Evolutionary conservation across 2,329 filamentous ascomycete species (phyloP).

Genomic region (Aspergillus ruber): DNA sequence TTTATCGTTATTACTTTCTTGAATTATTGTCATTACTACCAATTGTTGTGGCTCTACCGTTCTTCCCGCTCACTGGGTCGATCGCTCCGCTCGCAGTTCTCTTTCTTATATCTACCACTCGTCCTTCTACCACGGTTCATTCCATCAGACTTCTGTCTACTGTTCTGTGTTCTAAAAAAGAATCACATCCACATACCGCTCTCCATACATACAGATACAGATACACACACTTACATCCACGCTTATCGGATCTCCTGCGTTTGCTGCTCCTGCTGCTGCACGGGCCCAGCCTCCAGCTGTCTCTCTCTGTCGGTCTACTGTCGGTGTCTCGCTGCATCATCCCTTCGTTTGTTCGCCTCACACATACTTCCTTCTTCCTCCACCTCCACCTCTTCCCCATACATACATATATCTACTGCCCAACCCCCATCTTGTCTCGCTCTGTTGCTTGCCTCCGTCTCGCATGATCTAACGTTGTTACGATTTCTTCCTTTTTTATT

Average conservation of each 20-base stretch:
- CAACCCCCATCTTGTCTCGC: background rate
- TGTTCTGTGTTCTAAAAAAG: background rate
- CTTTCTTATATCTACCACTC: background rate
- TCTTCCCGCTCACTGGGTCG: background rate
- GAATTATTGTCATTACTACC: background rate
- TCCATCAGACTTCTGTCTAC: background rate
- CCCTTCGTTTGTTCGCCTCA: slow-evolving; percentile 1
- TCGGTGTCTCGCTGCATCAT: background rate
- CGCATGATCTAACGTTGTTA: background rate
- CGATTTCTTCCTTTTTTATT: background rate
- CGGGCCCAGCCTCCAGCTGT: background rate
- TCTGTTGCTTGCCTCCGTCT: background rate
- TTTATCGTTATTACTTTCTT: background rate
- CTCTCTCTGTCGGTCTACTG: background rate
- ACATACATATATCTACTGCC: background rate
- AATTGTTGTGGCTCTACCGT: background rate
- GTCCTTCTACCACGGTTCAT: background rate
- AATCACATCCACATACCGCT: background rate
- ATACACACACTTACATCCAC: background rate
- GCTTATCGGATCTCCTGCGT: background rate
- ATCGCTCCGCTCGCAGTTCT: background rate
- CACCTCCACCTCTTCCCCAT: background rate
- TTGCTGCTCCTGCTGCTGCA: background rate
- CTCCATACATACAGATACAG: background rate
- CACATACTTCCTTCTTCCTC: background rate